phyloP scores from a whole-genome alignment of 345 rosid species.

The Brassica juncea region DNA sequence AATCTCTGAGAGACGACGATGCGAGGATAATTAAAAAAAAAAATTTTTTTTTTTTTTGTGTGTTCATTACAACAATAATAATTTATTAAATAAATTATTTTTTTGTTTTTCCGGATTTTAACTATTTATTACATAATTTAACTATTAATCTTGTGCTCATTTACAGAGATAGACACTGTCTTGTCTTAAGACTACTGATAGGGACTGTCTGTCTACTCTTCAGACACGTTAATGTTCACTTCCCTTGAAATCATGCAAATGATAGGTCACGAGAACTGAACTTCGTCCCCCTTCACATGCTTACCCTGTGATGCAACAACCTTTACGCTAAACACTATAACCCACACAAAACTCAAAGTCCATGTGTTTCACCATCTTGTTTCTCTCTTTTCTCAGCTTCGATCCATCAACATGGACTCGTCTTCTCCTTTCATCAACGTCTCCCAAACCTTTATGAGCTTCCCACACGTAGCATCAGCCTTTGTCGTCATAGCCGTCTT shows the following conservation, averaged over 20 bases:
- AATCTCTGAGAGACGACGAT: background rate
- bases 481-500: background rate
- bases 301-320: background rate
- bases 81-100: no score
- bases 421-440: background rate
- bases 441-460: background rate
- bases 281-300: background rate
- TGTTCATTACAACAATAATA: no score
- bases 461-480: background rate
- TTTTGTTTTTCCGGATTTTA: background rate
- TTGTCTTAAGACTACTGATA: no score
- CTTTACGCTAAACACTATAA: background rate
- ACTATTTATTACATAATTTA: background rate
- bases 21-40: background rate
- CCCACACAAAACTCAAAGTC: background rate
- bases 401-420: background rate
- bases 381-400: background rate
- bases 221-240: background rate
- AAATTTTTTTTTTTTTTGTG: no score
- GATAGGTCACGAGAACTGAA: background rate
- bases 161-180: no score
- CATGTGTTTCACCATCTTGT: background rate
- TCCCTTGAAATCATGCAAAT: background rate
- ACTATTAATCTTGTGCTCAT: background rate
- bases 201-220: background rate